Base-by-base conservation (phyloP, 495 filamentous ascomycete genomes). In the Trichoderma reesei region DNA sequence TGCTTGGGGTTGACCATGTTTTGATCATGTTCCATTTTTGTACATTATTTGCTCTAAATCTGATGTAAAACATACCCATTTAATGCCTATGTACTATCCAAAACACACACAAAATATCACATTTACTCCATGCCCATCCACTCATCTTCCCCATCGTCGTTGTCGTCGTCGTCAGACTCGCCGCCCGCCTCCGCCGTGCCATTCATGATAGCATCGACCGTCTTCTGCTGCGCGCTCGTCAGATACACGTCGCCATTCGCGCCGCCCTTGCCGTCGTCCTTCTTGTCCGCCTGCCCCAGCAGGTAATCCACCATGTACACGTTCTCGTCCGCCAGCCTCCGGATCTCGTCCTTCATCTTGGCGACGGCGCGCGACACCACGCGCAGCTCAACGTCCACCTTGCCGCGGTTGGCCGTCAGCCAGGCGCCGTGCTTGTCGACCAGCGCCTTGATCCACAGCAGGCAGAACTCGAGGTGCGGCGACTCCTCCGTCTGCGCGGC, bases 401-500 rank as follows among this genome's bases (percentile, higher is more conserved):
- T 85, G 11, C 82, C 85, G 14, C 84, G 78, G 71, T 93, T 88
- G 54, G 93, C 89, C 65, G 88, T 88, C 69, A 98, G 76, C 79
- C 88, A 90, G 20, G 86, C 79, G 37, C 94, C 94, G 73, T 96
- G 94, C 65, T 79, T 83, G 67, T 86, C 86, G 65, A 97, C 78
- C 37, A 97, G 72, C n/a, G 87, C 83, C 72, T 93, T 88, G 66
- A 97, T 86, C 94, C 94, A 98, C 14, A 91, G 72, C 64, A 98
- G 76, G 71, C 93, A 92, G 75, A 96, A 94, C 74, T 98, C 94
- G 20, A 98, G 78, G 77, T 96, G 92, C 2, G 92, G 93, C 1
- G 85, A 91, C 66, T 94, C 88, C 67, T 96, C 92, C n/a, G 88
- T 88, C 66, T 91, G 88, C 54, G 86, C 79, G 4, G 90, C 90